A percentile compares a stretch with the other conserved stretches of the same genome.
Conservation (phyloP, 371 early-diverging fungal genomes). For the Choanephora cucurbitarum region DNA sequence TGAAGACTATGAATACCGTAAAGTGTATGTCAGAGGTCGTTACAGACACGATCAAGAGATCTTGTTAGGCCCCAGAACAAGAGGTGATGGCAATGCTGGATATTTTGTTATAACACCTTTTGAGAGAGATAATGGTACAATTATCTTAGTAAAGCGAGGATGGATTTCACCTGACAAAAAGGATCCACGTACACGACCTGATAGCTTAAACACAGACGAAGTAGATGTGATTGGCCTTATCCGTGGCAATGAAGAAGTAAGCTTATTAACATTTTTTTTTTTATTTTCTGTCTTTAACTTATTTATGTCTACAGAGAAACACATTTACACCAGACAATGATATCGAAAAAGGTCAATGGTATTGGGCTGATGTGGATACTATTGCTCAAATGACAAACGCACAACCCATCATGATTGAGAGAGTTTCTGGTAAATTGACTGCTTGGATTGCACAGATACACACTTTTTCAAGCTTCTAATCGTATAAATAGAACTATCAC, state of each 20-base stretch:
- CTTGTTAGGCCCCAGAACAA: conserved; percentile 77
- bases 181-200: conserved; percentile 58
- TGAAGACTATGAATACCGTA: conserved; percentile 74
- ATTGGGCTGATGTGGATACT: conserved; percentile 73
- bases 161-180: conserved; percentile 81
- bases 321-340: conserved; percentile 72
- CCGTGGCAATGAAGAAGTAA: conserved; percentile 64
- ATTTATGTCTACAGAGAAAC: conserved; percentile 34
- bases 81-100: conserved; percentile 76
- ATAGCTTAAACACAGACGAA: conserved; percentile 54
- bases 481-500: conserved; percentile 40
- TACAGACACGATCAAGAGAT: conserved; percentile 79
- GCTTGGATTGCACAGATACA: conserved; percentile 11
- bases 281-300: neutral
- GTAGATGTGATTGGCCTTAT: conserved; percentile 67
- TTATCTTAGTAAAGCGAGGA: conserved; percentile 83
- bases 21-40: conserved; percentile 66
- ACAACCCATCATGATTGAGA: conserved; percentile 76
- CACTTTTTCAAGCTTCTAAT: too few relatives aligned
- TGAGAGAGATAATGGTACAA: conserved; percentile 71
- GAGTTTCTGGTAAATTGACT: conserved; percentile 54
- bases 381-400: conserved; percentile 71
- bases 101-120: conserved; percentile 88
- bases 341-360: conserved; percentile 78
- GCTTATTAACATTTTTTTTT: neutral